phyloP scores from a whole-genome alignment of 768 basidiomycete species.

The Jaapia argillacea region DNA sequence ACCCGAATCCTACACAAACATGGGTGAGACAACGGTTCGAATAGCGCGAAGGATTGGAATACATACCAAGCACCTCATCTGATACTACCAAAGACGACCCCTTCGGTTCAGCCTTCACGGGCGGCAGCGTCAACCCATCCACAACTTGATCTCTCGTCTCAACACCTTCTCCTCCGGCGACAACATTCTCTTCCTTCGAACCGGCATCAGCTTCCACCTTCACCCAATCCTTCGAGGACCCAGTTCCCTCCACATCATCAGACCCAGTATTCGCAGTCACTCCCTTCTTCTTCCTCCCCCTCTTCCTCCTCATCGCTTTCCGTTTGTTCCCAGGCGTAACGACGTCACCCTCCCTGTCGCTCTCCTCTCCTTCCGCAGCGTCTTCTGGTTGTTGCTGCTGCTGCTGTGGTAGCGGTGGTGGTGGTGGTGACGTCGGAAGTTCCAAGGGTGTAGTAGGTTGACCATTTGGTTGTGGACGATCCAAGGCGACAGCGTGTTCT shows the following conservation, averaged over 20 bases:
- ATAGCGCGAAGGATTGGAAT: background rate
- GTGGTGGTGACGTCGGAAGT: too few relatives aligned
- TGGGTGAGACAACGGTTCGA: background rate
- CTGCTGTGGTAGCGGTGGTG: background rate
- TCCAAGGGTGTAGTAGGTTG: too few relatives aligned
- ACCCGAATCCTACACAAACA: slow-evolving; percentile 69
- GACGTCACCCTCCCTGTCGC: slow-evolving; percentile 42
- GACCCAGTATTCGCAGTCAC: slow-evolving; percentile 8
- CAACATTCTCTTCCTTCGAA: slow-evolving; percentile 6
- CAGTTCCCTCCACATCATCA: slow-evolving; percentile 12
- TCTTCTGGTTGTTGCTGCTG: slow-evolving; percentile 3
- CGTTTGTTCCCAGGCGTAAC: slow-evolving; percentile 31
- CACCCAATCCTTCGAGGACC: slow-evolving; percentile 16
- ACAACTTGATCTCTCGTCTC: slow-evolving; percentile 5
- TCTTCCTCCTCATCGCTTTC: slow-evolving; percentile 15
- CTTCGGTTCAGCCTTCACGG: background rate
- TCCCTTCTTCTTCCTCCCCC: slow-evolving; percentile 22
- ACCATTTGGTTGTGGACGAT: too few relatives aligned
- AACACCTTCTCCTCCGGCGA: slow-evolving; percentile 10
- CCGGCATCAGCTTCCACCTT: slow-evolving; percentile 10
- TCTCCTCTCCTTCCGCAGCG: slow-evolving; percentile 42
- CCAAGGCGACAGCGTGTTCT: too few relatives aligned
- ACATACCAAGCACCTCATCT: slow-evolving; percentile 63
- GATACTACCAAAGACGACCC: slow-evolving; percentile 51
- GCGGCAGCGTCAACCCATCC: slow-evolving; percentile 18